Percentiles rank a stretch among this genome's conserved stretches.
Evolutionary conservation across 495 filamentous ascomycete genomes (phyloP).

Genomic region (Penicillium coprophilum): DNA sequence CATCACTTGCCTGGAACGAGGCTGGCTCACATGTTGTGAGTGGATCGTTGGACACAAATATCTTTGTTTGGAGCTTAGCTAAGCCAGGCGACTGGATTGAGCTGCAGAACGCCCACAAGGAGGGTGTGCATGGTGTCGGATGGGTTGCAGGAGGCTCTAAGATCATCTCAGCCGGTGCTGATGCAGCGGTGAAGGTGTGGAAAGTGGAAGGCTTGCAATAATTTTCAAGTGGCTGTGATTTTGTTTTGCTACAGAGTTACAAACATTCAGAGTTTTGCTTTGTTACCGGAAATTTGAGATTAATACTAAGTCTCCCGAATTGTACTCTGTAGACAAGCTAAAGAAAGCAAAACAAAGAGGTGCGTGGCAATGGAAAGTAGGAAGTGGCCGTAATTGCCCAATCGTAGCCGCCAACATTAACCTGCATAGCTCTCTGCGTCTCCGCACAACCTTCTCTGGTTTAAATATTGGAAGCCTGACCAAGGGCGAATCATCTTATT

Average conservation of each 20-base stretch:
- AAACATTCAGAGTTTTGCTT: background rate
- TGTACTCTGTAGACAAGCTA: background rate
- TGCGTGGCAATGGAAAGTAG: slow-evolving; percentile 15
- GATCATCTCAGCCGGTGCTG: slow-evolving; percentile 77
- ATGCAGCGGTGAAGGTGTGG: slow-evolving; percentile 92
- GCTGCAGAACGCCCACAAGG: slow-evolving; percentile 84
- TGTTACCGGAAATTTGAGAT: background rate
- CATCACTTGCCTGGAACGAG: slow-evolving; percentile 76
- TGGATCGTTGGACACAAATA: slow-evolving; percentile 83
- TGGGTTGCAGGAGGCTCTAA: slow-evolving; percentile 73
- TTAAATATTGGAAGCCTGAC: slow-evolving; percentile 8
- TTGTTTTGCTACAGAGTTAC: background rate
- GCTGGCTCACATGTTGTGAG: slow-evolving; percentile 75
- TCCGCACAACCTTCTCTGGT: slow-evolving; percentile 9
- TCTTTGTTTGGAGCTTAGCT: slow-evolving; percentile 86
- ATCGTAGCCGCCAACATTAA: slow-evolving; percentile 9
- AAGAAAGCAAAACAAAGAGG: slow-evolving; percentile 6
- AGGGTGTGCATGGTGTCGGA: slow-evolving; percentile 83
- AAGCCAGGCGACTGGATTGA: slow-evolving; percentile 80
- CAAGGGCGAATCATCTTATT: slow-evolving; percentile 1
- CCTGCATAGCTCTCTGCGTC: slow-evolving; percentile 7
- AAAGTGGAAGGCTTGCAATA: slow-evolving; percentile 63
- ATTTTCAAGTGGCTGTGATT: background rate
- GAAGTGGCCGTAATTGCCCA: slow-evolving; percentile 18
- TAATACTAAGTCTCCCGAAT: background rate